These are phyloP conservation scores for Drosera spatulata DNA, from an alignment of 179 eudicot genomes.

Conservation along the genomic window DNA sequence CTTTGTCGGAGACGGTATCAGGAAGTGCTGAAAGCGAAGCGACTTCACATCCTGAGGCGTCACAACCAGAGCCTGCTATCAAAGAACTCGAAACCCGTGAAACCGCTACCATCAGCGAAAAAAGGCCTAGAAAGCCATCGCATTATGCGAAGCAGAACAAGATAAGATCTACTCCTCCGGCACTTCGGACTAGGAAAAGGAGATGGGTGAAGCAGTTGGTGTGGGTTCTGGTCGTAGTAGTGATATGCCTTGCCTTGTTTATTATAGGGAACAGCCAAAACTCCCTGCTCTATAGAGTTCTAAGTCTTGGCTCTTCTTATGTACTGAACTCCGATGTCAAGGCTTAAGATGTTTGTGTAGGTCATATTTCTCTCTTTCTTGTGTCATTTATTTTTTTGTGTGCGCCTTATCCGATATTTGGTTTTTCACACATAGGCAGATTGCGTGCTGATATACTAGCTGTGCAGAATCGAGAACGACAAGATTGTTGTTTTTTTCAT, in stretches of 20 bases:
- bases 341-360: slow-evolving; percentile 8
- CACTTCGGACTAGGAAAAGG: slow-evolving; percentile 65
- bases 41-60: slow-evolving; percentile 19
- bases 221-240: slow-evolving; percentile 26
- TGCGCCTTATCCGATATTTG: slow-evolving; percentile 3
- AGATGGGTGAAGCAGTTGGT: slow-evolving; percentile 46
- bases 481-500: slow-evolving; percentile 19
- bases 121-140: slow-evolving; percentile 32
- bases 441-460: slow-evolving; percentile 11
- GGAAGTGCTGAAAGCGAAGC: slow-evolving; percentile 23
- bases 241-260: slow-evolving; percentile 29
- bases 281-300: slow-evolving; percentile 9
- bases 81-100: slow-evolving; percentile 40
- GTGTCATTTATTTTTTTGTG: slow-evolving; percentile 6
- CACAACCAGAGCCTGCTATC: slow-evolving; percentile 9
- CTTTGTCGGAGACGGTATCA: slow-evolving; percentile 14
- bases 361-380: slow-evolving; percentile 9
- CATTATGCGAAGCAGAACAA: slow-evolving; percentile 50
- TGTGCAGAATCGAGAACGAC: slow-evolving; percentile 9
- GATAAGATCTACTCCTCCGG: slow-evolving; percentile 59
- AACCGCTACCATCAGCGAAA: slow-evolving; percentile 18
- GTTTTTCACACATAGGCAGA: neutral
- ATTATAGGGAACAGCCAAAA: slow-evolving; percentile 31
- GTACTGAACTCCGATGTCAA: slow-evolving; percentile 7
- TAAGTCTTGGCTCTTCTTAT: slow-evolving; percentile 10